Percentiles rank a stretch among this genome's conserved stretches.
These are phyloP conservation scores for Camellia japonica DNA, from an alignment of 148 eudicot species.

Conservation along the genomic window DNA sequence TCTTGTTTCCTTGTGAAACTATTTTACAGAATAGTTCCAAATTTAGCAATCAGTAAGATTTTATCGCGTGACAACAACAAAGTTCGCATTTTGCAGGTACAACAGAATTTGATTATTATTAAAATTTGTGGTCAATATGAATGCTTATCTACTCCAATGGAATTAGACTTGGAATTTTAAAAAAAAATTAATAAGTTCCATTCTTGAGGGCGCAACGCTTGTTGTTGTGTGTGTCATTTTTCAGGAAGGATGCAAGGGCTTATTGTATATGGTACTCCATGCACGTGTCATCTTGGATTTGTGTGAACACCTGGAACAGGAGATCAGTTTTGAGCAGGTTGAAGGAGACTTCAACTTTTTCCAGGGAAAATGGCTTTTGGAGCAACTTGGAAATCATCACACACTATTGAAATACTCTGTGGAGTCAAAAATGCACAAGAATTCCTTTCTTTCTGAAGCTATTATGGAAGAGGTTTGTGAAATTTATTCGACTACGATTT, in stretches of 20 bases:
- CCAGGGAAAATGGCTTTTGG: conserved; percentile 88
- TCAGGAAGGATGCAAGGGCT: conserved; percentile 99
- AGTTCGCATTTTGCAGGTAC: conserved; percentile 93
- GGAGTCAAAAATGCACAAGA: conserved; percentile 91
- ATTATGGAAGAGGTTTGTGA: conserved; percentile 91
- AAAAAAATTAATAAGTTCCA: not conserved
- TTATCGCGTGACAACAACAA: conserved; percentile 82
- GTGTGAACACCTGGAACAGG: conserved; percentile 76
- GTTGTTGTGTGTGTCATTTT: not conserved
- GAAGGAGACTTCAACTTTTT: conserved; percentile 96
- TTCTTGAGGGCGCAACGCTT: not conserved
- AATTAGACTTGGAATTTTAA: not conserved
- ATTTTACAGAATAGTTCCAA: conserved; percentile 85
- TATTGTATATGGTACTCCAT: conserved; percentile 96
- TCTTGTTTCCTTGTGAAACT: not conserved
- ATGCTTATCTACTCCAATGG: not conserved
- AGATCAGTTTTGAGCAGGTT: conserved; percentile 87
- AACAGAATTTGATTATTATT: not conserved
- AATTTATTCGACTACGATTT: not conserved
- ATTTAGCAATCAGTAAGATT: conserved; percentile 92
- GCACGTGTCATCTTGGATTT: conserved; percentile 90
- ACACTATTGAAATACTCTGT: conserved; percentile 86
- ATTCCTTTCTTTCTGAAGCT: conserved; percentile 83
- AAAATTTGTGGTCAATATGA: not conserved
- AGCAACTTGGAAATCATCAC: conserved; percentile 91